Evolutionary conservation across 2,329 filamentous ascomycete species (phyloP), one percentile per base, ranked within the genome.

Genomic region (Talaromyces sp.): DNA sequence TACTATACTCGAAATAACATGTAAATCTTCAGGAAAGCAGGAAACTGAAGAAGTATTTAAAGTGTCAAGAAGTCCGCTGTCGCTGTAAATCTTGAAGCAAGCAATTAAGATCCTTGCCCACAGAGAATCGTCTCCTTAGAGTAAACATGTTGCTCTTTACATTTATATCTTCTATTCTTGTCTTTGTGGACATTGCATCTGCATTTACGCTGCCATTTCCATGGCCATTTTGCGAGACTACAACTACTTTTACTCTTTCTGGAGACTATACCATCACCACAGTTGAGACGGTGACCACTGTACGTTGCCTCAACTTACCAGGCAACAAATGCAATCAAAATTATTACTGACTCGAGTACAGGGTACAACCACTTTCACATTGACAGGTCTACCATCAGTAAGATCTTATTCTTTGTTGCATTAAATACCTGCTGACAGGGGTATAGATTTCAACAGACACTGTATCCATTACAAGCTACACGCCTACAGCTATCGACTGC

Each of bases 211-310:
- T 61, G 47, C 60, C 60, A 19, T 56, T 62, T 24, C 49, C 60
- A n/a, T 37, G 49, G 33, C 50, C 50, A 43, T 56, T 27, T 19
- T 62, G 60, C 19, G n/a, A 50, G 5, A 33, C 60, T 6, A 62
- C 60, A 9, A 62, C 47, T 1, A 62, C 60, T 1, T 62, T 54
- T 7, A 43, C 47, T 22, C 49, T 62, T 1, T 54, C 35, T 22
- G 60, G 60, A 5, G 60, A 45, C 31, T 62, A 62, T 5, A 62
- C 60, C 2, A 49, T 62, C 11, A 62, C 60, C 10, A 37, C 10
- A 14, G 56, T 49, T 14, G 50, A 62, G 24, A 62, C 35, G 4
- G 60, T 62, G 60, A 62, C 60, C 19, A 52, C 60, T 49, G 60
- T 56, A 62, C 31, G 14, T 10, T 6, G 2, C 22, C 52, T 39